Conservation (phyloP, 306 rosid genomes). For the Abrus pulchellus region DNA sequence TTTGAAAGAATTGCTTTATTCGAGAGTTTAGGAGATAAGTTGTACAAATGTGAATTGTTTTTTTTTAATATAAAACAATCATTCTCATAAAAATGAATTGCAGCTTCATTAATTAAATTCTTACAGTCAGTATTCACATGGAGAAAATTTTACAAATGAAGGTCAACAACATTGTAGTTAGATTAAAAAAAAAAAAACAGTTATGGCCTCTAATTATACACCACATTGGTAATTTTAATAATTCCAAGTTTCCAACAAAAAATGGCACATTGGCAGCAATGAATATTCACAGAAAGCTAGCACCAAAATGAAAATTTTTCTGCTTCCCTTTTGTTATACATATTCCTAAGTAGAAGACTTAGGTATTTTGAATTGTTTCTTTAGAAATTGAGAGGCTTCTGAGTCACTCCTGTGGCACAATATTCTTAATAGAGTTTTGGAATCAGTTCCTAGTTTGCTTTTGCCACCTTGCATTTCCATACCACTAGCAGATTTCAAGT, state of each 20-base stretch:
- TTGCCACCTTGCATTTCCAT: slow-evolving; percentile 69
- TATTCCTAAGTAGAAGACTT: slow-evolving; percentile 69
- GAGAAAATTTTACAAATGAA: slow-evolving; percentile 51
- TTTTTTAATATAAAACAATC: background rate
- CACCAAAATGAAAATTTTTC: slow-evolving; percentile 39
- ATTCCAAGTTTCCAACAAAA: slow-evolving; percentile 18
- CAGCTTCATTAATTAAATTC: slow-evolving; percentile 43
- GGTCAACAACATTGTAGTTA: slow-evolving; percentile 18
- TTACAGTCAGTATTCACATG: slow-evolving; percentile 51
- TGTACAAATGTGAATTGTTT: background rate
- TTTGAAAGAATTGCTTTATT: background rate
- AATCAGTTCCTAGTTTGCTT: slow-evolving; percentile 92
- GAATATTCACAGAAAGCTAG: slow-evolving; percentile 52
- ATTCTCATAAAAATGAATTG: slow-evolving; percentile 27
- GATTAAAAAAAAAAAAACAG: slow-evolving; percentile 4
- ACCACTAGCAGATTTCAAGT: slow-evolving; percentile 81
- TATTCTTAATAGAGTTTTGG: slow-evolving; percentile 83
- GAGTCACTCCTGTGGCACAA: slow-evolving; percentile 88
- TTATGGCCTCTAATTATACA: slow-evolving; percentile 38
- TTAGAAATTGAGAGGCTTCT: slow-evolving; percentile 91
- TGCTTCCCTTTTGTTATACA: slow-evolving; percentile 43
- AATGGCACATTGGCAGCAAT: slow-evolving; percentile 34
- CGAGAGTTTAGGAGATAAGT: background rate
- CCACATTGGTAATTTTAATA: slow-evolving; percentile 40
- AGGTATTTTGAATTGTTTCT: slow-evolving; percentile 95